phyloP scores from a whole-genome alignment of 1,284 basidiomycete genomes.

The Microbotryum intermedium region DNA sequence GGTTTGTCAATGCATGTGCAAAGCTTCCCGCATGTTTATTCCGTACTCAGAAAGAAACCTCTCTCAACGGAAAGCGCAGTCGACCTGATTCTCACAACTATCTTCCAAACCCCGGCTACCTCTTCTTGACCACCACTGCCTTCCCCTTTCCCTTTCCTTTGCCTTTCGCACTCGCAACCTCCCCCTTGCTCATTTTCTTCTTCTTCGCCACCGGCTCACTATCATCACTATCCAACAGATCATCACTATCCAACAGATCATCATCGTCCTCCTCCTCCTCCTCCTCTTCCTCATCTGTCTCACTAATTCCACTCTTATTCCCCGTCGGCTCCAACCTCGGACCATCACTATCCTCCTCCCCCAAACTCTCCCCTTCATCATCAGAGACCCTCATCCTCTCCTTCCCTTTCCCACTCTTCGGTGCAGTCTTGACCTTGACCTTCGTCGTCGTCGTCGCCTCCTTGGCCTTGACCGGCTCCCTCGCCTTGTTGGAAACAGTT shows the following conservation, averaged over 20 bases:
- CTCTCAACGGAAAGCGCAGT: too few relatives aligned
- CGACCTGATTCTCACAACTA: too few relatives aligned
- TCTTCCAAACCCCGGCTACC: too few relatives aligned
- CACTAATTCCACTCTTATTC: neutral
- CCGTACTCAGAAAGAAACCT: too few relatives aligned
- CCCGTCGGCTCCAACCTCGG: neutral
- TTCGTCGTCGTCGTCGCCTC: neutral
- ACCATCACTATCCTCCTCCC: neutral
- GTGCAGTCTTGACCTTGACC: neutral
- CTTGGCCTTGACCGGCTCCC: neutral
- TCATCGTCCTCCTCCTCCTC: neutral
- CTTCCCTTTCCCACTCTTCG: neutral
- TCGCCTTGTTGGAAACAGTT: conserved; percentile 53
- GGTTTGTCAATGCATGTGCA: too few relatives aligned
- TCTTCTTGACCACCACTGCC: neutral
- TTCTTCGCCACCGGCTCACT: neutral
- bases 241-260: too few relatives aligned
- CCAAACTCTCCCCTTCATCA: neutral
- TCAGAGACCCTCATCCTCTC: neutral
- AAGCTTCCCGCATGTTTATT: too few relatives aligned
- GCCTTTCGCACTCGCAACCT: conserved; percentile 9
- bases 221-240: neutral
- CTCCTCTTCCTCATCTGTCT: neutral
- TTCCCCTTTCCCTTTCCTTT: conserved; percentile 3
- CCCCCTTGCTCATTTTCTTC: neutral